Base-by-base conservation (phyloP, 148 eudicot genomes). In the Talinum fruticosum region DNA sequence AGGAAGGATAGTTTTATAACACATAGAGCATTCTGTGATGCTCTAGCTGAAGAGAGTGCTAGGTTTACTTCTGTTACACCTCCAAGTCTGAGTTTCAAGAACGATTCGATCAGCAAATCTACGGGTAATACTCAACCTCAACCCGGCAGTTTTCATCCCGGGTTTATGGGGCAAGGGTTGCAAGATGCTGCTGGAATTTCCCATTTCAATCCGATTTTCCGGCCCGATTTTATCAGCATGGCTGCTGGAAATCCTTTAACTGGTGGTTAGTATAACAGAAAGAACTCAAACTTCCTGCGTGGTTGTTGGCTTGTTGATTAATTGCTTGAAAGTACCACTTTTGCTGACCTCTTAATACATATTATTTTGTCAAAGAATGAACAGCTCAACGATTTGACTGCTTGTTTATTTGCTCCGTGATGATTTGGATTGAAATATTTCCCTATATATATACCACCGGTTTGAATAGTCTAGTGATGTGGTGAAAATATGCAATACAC, bases 1-100 rank as follows among this genome's bases (percentile, higher is more conserved):
- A 95, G 99, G 91, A 95, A 95, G 77, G 97, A 95, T 67, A 95
- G 97, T 81, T 95, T 92, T 83, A 95, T 95, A 23, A 95, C 99
- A 1, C 99, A 95, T 82, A 84, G 99, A 78, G 99, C 99, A 5
- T 95, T 94, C 49, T 95, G 99, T 65, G 99, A 95, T 79, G 97
- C 99, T 1, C 83, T 95, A 34, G 96, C 97, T 24, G 97, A 93
- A 76, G 97, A 95, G 28, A 91, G 85, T 76, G 87, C 86, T 33
- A 89, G 96, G 76, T 49, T 87, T 37, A 84, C 84, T 76, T 73
- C 89, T 29, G 80, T 77, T 28, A 69, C 87, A 19, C 87, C 75
- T 75, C 80, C 79, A 84, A 81, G 62, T 74, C 79, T 92, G 73
- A 86, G 84, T 84, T 95, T 89, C 83, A 90, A 79, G 75, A 86